These are phyloP conservation scores for Esteya vermicola DNA, from an alignment of 2,329 filamentous ascomycete species.

Conservation along the genomic window DNA sequence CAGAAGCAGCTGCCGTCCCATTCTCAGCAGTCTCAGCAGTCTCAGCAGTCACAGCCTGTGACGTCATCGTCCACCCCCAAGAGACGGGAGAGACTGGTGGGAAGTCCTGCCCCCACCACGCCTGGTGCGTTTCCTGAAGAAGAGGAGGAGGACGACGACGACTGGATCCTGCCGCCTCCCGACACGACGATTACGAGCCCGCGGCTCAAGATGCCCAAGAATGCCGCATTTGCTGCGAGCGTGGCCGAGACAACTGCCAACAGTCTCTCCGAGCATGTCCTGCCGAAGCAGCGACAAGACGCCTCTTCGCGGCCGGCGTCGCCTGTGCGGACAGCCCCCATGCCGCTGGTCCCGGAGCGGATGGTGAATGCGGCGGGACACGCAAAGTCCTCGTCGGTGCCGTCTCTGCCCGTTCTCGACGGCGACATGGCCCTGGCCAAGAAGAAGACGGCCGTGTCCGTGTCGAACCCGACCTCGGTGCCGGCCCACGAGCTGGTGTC, in stretches of 20 bases:
- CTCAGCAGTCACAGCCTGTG: slow-evolving; percentile 15
- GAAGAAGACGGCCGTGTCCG: slow-evolving; percentile 51
- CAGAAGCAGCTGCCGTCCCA: slow-evolving; percentile 13
- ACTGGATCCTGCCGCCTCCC: slow-evolving; percentile 46
- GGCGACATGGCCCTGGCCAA: slow-evolving; percentile 26
- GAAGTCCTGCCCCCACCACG: too few relatives aligned
- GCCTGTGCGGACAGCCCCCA: slow-evolving; percentile 17
- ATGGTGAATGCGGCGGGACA: slow-evolving; percentile 24
- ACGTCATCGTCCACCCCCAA: too few relatives aligned
- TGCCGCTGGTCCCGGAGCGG: background rate
- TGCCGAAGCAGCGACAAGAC: slow-evolving; percentile 25
- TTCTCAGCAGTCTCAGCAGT: slow-evolving; percentile 18
- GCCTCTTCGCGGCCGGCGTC: slow-evolving; percentile 17
- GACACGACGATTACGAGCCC: slow-evolving; percentile 23
- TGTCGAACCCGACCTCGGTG: slow-evolving; percentile 35
- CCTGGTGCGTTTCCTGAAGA: slow-evolving; percentile 48
- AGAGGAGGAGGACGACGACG: slow-evolving; percentile 46
- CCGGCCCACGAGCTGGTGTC: slow-evolving; percentile 33
- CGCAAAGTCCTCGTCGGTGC: slow-evolving; percentile 50
- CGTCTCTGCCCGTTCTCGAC: slow-evolving; percentile 27
- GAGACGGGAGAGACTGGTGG: too few relatives aligned
- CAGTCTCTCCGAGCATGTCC: slow-evolving; percentile 26
- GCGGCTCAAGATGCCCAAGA: slow-evolving; percentile 43
- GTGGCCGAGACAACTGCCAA: background rate
- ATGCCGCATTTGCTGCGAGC: slow-evolving; percentile 29